Percentiles rank a stretch among this genome's conserved stretches.
Conservation (phyloP, 129 eudicot species). For the Ambrosia artemisiifolia region DNA sequence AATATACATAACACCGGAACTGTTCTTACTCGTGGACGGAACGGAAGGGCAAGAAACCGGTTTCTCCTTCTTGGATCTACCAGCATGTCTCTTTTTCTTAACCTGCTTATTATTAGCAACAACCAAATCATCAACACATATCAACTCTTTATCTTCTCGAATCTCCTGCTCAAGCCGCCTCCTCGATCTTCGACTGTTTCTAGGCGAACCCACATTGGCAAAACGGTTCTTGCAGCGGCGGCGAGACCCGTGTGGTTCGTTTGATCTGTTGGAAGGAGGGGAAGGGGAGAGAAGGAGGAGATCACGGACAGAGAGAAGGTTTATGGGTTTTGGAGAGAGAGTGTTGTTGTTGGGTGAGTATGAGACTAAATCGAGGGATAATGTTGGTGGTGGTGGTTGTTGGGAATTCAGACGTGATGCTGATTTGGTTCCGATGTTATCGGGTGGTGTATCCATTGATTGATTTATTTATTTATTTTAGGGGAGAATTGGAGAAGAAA, state of each 20-base stretch:
- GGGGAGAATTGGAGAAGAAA: too few species aligned
- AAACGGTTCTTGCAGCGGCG: constrained; percentile 32
- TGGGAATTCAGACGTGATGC: constrained; percentile 44
- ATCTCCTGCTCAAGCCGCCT: constrained; percentile 59
- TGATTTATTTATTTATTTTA: too few species aligned
- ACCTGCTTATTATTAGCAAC: constrained; percentile 38
- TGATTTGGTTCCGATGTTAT: constrained; percentile 32
- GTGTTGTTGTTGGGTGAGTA: constrained; percentile 33
- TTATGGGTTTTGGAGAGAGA: constrained; percentile 35
- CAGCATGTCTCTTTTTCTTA: constrained; percentile 57
- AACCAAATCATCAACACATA: constrained; percentile 47
- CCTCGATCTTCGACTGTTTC: constrained; percentile 55
- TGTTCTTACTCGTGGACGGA: constrained; percentile 49
- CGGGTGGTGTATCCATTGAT: too few species aligned
- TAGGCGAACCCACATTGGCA: constrained; percentile 51
- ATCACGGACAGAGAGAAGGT: constrained; percentile 38
- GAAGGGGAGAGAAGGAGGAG: constrained; percentile 61
- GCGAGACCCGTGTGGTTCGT: constrained; percentile 2
- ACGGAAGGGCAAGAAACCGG: constrained; percentile 28
- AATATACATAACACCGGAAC: too few species aligned
- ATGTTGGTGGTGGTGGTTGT: constrained; percentile 25
- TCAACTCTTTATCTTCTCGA: constrained; percentile 52
- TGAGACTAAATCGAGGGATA: constrained; percentile 53
- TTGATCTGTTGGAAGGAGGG: constrained; percentile 38
- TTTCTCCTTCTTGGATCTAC: constrained; percentile 62